Base-by-base conservation (phyloP, 768 basidiomycete genomes). In the Rhizopogon sp. region DNA sequence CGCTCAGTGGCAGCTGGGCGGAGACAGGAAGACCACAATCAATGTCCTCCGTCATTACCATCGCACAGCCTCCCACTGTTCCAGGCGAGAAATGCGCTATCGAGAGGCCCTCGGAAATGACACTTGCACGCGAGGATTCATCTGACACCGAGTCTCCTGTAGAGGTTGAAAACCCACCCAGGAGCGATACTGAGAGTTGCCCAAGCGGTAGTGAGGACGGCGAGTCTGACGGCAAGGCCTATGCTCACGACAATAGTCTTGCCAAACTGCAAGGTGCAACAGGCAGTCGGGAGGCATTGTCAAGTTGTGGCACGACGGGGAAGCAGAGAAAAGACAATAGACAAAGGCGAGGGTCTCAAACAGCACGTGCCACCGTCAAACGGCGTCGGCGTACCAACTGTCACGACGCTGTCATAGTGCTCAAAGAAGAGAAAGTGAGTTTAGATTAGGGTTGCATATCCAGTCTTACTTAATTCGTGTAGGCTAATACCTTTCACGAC, bases 401-500 rank as follows among this genome's bases (percentile, higher is more conserved):
- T 1, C 83, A 87, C 1, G 89, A 93, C 61, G 94, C 93, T 11
- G 83, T 93, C 3, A 88, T 98, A 41, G 83, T 93, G 20, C 80
- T 98, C 51, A 89, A 90, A 59, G 94, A 98, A 70, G 94, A 97
- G 72, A 84, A 85, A 64, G 87, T 87, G 59, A 20, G 77, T 66
- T 14, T 9, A 52, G 28, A 50, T 7, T n/a, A 37, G 43, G 22
- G 43, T 59, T 22, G 49, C 46, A 57, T 14, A 53, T 17, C 37
- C 7, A 33, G n/a, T 41, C 46, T 25, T 47, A 54, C 28, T 54
- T 39, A 46, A 20, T 6, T 42, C 17, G 10, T 8, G 25, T 59
- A 88, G 81, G 91, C 94, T 2, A 80, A 75, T 66, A 90, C 86
- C 10, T 95, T 97, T 68, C 93, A 96, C 56, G 94, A 96, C 69